A percentile compares a stretch with the other conserved stretches of the same genome.
Conservation (phyloP, 2,329 filamentous ascomycete species). For the Onygenales sp. region DNA sequence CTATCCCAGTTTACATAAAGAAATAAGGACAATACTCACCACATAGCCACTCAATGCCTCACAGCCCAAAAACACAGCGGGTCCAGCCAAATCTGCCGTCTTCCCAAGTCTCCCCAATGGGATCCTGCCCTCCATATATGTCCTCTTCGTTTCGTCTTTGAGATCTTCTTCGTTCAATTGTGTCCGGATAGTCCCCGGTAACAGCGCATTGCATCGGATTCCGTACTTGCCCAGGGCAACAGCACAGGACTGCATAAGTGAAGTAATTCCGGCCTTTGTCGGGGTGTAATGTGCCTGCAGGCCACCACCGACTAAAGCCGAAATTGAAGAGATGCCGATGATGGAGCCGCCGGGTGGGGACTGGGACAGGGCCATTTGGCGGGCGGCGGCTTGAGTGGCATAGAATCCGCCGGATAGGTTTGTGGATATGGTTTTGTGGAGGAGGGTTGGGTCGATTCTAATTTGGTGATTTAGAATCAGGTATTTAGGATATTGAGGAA, state of each 20-base stretch:
- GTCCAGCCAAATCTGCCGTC: constrained; percentile 67
- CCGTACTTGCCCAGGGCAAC: constrained; percentile 66
- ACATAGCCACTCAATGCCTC: constrained; percentile 72
- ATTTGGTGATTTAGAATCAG: neutral
- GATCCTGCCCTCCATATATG: constrained; percentile 73
- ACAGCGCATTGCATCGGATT: constrained; percentile 73
- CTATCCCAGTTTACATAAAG: neutral
- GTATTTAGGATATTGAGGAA: neutral
- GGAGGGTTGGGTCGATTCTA: constrained; percentile 59
- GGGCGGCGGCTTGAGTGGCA: constrained; percentile 71
- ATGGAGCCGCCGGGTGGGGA: constrained; percentile 65
- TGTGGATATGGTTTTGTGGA: constrained; percentile 61
- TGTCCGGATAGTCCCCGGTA: constrained; percentile 75
- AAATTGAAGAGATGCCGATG: constrained; percentile 40
- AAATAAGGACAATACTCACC: constrained; percentile 23
- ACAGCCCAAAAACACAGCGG: constrained; percentile 75
- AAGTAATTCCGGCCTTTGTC: constrained; percentile 73
- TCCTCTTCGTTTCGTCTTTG: constrained; percentile 59
- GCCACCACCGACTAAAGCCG: constrained; percentile 53
- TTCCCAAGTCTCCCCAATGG: constrained; percentile 66
- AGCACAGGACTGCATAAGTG: constrained; percentile 74
- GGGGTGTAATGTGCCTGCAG: constrained; percentile 79
- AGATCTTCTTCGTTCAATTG: constrained; percentile 79
- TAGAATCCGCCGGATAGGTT: constrained; percentile 89
- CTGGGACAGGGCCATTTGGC: constrained; percentile 70